Percentiles rank a stretch among this genome's conserved stretches.
Evolutionary conservation across 1,284 basidiomycete genomes (phyloP).

Genomic region (Malassezia psittaci): DNA sequence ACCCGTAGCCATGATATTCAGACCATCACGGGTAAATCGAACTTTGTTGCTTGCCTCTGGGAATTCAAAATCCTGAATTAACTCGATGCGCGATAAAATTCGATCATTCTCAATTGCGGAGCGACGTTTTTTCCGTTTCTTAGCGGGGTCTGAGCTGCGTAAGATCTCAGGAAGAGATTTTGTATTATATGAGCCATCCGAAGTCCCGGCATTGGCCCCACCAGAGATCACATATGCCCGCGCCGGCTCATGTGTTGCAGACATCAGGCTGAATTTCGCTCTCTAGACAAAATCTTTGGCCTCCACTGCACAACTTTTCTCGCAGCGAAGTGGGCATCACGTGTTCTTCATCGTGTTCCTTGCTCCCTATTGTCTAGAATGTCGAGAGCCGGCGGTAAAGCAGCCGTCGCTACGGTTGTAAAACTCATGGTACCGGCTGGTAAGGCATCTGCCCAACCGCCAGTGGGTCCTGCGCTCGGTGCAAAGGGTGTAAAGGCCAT

Average conservation of each 20-base stretch:
- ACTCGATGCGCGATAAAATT: constrained; percentile 37
- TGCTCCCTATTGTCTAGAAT: constrained; percentile 15
- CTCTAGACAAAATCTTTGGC: neutral
- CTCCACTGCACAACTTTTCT: constrained; percentile 7
- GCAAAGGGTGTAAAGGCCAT: constrained; percentile 97
- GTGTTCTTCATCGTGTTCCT: neutral
- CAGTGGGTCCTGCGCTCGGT: constrained; percentile 91
- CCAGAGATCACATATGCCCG: constrained; percentile 43
- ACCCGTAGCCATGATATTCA: constrained; percentile 84
- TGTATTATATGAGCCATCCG: constrained; percentile 42
- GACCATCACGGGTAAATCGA: constrained; percentile 80
- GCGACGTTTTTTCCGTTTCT: constrained; percentile 42
- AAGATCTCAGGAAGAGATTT: constrained; percentile 44
- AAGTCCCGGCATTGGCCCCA: constrained; percentile 23
- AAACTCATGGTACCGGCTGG: constrained; percentile 80
- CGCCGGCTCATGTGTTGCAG: constrained; percentile 34
- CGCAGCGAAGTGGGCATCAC: constrained; percentile 2
- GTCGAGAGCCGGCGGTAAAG: constrained; percentile 41
- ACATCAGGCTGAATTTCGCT: constrained; percentile 15
- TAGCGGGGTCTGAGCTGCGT: constrained; percentile 36
- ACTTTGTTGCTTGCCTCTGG: constrained; percentile 89
- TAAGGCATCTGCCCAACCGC: constrained; percentile 89
- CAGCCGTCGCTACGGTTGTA: constrained; percentile 32
- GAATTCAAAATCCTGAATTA: constrained; percentile 79
- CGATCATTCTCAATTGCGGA: constrained; percentile 30